Evolutionary conservation across 148 eudicot genomes (phyloP).

Genomic region (Rheum nobile): DNA sequence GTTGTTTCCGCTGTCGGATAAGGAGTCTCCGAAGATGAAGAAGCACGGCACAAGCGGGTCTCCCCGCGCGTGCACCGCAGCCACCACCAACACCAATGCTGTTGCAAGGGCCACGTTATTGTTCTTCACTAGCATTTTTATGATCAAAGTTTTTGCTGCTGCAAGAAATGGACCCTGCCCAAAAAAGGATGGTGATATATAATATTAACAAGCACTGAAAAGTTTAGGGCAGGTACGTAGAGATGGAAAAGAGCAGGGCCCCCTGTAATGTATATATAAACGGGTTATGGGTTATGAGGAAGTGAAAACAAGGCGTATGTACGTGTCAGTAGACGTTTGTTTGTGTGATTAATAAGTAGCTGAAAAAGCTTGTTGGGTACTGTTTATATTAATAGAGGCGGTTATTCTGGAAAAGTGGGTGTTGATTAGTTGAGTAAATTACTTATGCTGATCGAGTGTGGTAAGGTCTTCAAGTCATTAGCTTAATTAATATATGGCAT

Average conservation of each 20-base stretch:
- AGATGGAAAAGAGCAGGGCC: background rate
- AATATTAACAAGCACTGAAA: background rate
- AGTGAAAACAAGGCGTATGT: background rate
- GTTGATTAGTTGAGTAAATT: background rate
- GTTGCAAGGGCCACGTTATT: background rate
- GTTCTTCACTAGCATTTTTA: background rate
- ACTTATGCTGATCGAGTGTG: background rate
- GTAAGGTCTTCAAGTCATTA: background rate
- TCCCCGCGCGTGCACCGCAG: background rate
- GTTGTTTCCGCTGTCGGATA: slow-evolving; percentile 41
- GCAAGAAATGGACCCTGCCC: background rate
- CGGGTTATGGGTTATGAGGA: background rate
- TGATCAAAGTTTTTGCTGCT: background rate
- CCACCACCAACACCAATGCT: background rate
- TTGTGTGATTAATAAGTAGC: background rate
- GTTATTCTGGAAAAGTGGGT: background rate
- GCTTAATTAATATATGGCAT: background rate
- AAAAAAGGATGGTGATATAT: background rate
- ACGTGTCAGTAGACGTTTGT: background rate
- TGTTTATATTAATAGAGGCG: background rate
- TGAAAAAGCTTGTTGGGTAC: background rate
- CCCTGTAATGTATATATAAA: background rate
- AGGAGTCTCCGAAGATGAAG: slow-evolving; percentile 39
- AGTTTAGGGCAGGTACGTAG: background rate
- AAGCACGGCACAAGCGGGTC: slow-evolving; percentile 31